A percentile compares a stretch with the other conserved stretches of the same genome.
phyloP scores from a whole-genome alignment of 148 eudicot genomes.

The Agrostemma githago region DNA sequence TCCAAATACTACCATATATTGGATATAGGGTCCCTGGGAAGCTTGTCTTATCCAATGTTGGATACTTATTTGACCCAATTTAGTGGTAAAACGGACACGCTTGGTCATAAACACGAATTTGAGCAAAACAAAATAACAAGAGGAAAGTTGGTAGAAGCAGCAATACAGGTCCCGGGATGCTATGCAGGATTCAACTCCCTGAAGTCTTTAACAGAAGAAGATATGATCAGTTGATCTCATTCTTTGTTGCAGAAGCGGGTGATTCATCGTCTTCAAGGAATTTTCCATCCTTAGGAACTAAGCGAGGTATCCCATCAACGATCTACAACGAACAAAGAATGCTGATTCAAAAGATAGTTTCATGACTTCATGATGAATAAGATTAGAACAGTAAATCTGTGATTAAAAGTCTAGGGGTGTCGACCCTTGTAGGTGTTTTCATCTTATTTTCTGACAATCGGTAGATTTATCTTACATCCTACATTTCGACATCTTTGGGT shows the following conservation, averaged over 20 bases:
- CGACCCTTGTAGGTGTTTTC: no score
- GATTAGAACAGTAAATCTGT: not conserved
- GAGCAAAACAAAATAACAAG: not conserved
- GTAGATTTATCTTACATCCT: no score
- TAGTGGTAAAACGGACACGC: no score
- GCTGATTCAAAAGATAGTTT: not conserved
- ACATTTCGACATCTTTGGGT: not conserved
- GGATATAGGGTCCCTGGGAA: no score
- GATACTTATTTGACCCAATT: no score
- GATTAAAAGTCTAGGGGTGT: no score
- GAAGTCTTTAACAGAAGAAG: not conserved
- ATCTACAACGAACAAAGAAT: slow-evolving; percentile 32
- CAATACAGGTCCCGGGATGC: not conserved
- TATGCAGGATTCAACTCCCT: not conserved
- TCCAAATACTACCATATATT: no score
- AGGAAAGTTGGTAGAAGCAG: not conserved
- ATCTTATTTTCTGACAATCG: no score
- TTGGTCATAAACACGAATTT: no score
- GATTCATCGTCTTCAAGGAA: slow-evolving; percentile 40
- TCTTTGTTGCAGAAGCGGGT: not conserved
- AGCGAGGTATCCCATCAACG: slow-evolving; percentile 79
- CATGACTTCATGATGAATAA: not conserved
- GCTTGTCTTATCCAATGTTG: no score
- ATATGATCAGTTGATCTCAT: not conserved
- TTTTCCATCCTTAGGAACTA: slow-evolving; percentile 82